These are phyloP conservation scores for Dioscorea alata DNA, from an alignment of 106 monocot species.

Conservation along the genomic window DNA sequence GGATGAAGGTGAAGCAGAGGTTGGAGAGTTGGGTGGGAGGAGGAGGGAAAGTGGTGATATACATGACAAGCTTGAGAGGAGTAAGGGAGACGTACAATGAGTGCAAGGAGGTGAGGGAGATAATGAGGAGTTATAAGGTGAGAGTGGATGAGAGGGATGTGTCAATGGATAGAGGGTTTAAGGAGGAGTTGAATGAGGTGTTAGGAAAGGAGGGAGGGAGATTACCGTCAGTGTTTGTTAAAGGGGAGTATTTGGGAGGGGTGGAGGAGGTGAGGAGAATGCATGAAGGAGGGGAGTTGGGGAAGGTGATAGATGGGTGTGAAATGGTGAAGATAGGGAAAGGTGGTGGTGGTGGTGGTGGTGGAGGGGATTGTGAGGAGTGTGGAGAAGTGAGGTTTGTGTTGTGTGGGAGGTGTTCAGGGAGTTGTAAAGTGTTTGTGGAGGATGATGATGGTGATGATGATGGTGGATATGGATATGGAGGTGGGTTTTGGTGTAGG, in stretches of 20 bases:
- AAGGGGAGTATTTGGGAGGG: conserved; percentile 27
- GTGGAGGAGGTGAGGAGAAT: conserved; percentile 39
- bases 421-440: conserved; percentile 56
- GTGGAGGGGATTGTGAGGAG: conserved; percentile 27
- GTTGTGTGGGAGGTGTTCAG: conserved; percentile 44
- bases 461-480: conserved; percentile 3
- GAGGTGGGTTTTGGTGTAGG: conserved; percentile 27
- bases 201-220: neutral
- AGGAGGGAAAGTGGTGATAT: conserved; percentile 26
- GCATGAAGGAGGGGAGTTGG: conserved; percentile 42
- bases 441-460: conserved; percentile 13
- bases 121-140: conserved; percentile 33
- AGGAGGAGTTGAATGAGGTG: conserved; percentile 23
- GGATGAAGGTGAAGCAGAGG: neutral
- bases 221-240: conserved; percentile 32
- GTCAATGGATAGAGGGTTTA: conserved; percentile 41
- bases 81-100: conserved; percentile 49
- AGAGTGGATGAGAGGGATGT: conserved; percentile 53
- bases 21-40: neutral
- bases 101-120: conserved; percentile 28
- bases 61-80: conserved; percentile 49
- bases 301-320: conserved; percentile 25
- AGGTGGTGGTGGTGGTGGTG: neutral
- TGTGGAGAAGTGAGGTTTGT: conserved; percentile 60
- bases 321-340: neutral